Evolutionary conservation across 2,329 filamentous ascomycete genomes (phyloP).

Genomic region (Lasiodiplodia hormozganensis): DNA sequence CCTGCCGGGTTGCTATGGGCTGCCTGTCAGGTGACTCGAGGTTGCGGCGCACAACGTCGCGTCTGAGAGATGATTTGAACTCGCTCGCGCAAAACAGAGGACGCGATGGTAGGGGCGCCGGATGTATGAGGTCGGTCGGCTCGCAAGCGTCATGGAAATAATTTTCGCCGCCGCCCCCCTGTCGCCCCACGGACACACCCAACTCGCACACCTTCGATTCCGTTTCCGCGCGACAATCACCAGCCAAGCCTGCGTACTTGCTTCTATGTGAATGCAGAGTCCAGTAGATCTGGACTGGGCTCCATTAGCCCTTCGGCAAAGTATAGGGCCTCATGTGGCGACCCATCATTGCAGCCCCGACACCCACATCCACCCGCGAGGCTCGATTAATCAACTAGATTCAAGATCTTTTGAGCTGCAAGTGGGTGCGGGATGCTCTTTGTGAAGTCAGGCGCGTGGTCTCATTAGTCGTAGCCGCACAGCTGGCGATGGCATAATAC

Average conservation of each 20-base stretch:
- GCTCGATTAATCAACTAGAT: background rate
- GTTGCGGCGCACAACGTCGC: constrained; percentile 7
- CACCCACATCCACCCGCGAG: background rate
- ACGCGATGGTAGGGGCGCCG: constrained; percentile 27
- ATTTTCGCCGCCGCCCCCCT: constrained; percentile 18
- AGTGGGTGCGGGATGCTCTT: background rate
- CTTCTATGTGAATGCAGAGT: background rate
- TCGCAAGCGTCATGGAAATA: constrained; percentile 17
- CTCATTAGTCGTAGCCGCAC: background rate
- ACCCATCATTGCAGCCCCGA: background rate
- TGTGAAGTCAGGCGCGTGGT: background rate
- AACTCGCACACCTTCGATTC: background rate
- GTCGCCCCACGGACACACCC: background rate
- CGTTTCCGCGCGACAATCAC: background rate
- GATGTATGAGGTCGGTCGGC: constrained; percentile 20
- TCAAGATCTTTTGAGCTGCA: background rate
- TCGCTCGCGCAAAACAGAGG: constrained; percentile 16
- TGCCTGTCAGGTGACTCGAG: background rate
- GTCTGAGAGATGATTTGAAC: constrained; percentile 10
- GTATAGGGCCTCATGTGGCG: background rate
- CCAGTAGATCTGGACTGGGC: background rate
- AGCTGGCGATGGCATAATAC: background rate
- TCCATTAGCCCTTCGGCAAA: background rate
- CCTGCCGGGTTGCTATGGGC: background rate
- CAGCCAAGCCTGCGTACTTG: no score